Evolutionary conservation across 768 basidiomycete species (phyloP).

Genomic region (Hericium erinaceus): DNA sequence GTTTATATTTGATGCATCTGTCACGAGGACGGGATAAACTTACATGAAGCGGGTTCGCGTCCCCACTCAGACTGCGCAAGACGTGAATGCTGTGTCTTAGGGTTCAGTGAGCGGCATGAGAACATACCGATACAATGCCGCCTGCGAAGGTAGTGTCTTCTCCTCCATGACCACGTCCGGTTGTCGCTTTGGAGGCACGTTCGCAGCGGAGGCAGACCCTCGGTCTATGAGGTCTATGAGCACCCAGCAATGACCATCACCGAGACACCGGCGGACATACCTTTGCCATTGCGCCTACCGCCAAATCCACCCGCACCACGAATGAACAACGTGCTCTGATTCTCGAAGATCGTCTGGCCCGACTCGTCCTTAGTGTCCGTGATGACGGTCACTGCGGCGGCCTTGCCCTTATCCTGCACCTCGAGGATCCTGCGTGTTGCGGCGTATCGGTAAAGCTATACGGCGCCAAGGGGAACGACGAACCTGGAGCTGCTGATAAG

Average conservation of each 20-base stretch:
- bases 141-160: slow-evolving; percentile 72
- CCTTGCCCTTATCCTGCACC: slow-evolving; percentile 87
- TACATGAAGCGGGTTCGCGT: slow-evolving; percentile 85
- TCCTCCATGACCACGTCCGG: slow-evolving; percentile 88
- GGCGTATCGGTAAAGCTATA: not conserved
- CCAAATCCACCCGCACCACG: slow-evolving; percentile 96
- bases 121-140: slow-evolving; percentile 80
- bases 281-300: slow-evolving; percentile 75
- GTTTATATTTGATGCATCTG: not conserved
- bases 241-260: not conserved
- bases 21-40: slow-evolving; percentile 16
- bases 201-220: slow-evolving; percentile 77
- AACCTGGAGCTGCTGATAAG: slow-evolving; percentile 69
- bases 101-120: not conserved
- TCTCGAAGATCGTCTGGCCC: slow-evolving; percentile 82
- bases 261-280: slow-evolving; percentile 30
- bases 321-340: slow-evolving; percentile 84
- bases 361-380: slow-evolving; percentile 79
- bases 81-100: not conserved
- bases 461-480: slow-evolving; percentile 13
- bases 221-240: slow-evolving; percentile 49
- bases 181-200: slow-evolving; percentile 68
- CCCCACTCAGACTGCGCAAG: slow-evolving; percentile 70
- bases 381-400: slow-evolving; percentile 76
- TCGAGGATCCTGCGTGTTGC: slow-evolving; percentile 49